Percentiles rank a stretch among this genome's conserved stretches.
These are phyloP conservation scores for Gossypium armourianum DNA, from an alignment of 441 rosid genomes.

Conservation along the genomic window DNA sequence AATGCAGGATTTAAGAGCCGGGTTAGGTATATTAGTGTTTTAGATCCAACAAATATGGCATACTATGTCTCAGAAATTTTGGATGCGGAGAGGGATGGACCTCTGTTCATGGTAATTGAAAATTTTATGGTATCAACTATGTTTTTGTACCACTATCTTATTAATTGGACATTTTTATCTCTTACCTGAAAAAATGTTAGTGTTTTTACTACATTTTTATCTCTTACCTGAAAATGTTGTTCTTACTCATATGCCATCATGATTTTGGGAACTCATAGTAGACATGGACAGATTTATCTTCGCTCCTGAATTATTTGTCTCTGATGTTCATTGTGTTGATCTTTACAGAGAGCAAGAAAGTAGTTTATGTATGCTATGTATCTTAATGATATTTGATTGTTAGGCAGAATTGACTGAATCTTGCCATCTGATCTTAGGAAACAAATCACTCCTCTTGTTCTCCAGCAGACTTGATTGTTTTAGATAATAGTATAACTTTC, in stretches of 20 bases:
- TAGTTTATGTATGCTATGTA: background rate
- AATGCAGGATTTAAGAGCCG: conserved; percentile 88
- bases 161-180: background rate
- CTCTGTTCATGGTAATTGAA: conserved; percentile 71
- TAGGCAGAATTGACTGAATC: background rate
- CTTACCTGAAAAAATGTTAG: background rate
- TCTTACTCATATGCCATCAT: background rate
- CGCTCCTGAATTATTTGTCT: background rate
- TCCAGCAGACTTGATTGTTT: background rate
- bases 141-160: background rate
- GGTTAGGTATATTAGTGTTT: conserved; percentile 59
- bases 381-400: background rate
- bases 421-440: background rate
- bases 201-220: background rate
- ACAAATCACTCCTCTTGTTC: background rate
- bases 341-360: background rate
- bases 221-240: background rate
- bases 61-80: conserved; percentile 83
- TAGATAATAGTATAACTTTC: background rate
- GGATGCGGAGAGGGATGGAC: conserved; percentile 62
- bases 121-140: background rate
- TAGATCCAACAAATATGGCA: conserved; percentile 70
- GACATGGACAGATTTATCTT: background rate
- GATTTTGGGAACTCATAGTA: background rate
- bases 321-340: background rate